Evolutionary conservation across 1,139 yeast species (phyloP).

Genomic region (Yamadazyma dendronema): DNA sequence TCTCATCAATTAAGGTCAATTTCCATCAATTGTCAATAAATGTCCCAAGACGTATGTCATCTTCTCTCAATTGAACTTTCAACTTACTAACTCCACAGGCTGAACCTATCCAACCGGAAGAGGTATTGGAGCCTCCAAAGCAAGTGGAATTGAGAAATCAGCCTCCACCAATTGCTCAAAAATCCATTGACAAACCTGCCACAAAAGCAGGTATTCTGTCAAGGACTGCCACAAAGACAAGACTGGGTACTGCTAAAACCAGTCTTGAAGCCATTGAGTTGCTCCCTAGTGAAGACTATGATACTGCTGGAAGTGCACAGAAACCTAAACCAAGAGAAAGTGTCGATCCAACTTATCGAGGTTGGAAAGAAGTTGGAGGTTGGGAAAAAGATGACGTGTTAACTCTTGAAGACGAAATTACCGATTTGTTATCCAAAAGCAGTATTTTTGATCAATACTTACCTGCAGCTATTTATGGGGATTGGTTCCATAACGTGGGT

Average conservation of each 20-base stretch:
- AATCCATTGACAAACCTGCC: conserved; percentile 9
- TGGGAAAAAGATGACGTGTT: conserved; percentile 71
- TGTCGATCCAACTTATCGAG: conserved; percentile 68
- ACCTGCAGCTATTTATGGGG: conserved; percentile 78
- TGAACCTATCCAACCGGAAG: conserved; percentile 21
- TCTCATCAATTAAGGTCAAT: conserved; percentile 2
- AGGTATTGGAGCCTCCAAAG: conserved; percentile 24
- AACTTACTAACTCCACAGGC: conserved; percentile 5
- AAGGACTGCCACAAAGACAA: conserved; percentile 9
- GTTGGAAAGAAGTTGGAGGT: conserved; percentile 94
- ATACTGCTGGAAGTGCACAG: conserved; percentile 32
- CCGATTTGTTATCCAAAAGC: conserved; percentile 62
- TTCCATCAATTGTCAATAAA: not conserved
- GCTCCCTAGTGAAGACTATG: conserved; percentile 35
- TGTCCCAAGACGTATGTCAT: conserved; percentile 4
- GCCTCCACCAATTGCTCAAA: conserved; percentile 13
- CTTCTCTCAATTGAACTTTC: not conserved
- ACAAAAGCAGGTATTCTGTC: conserved; percentile 7
- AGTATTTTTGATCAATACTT: conserved; percentile 71
- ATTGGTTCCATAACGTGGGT: conserved; percentile 91
- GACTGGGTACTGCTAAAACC: conserved; percentile 2
- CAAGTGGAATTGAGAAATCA: conserved; percentile 19
- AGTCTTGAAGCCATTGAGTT: conserved; percentile 15
- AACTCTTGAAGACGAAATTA: conserved; percentile 66
- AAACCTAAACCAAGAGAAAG: conserved; percentile 53